A percentile compares a stretch with the other conserved stretches of the same genome.
Evolutionary conservation across 768 basidiomycete species (phyloP).

Genomic region (Leucocoprinus leucothites): DNA sequence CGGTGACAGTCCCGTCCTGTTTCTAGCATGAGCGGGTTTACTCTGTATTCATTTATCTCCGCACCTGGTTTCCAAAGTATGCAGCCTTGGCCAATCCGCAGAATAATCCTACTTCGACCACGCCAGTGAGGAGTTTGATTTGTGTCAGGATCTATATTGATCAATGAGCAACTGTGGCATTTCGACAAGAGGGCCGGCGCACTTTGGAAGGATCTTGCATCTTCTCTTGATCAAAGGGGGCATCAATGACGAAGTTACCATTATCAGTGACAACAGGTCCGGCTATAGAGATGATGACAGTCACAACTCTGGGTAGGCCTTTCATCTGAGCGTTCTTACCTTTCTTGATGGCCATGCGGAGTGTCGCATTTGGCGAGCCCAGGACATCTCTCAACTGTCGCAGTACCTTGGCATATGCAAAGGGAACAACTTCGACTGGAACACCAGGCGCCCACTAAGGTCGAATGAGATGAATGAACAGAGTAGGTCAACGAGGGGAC

Average conservation of each 20-base stretch:
- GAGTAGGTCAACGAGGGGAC: constrained; percentile 23
- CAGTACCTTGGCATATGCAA: constrained; percentile 89
- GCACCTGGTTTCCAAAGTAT: constrained; percentile 90
- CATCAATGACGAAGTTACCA: constrained; percentile 97
- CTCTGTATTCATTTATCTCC: constrained; percentile 13
- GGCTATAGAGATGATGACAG: constrained; percentile 38
- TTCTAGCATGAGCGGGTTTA: constrained; percentile 1
- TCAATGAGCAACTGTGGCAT: not conserved
- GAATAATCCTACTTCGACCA: constrained; percentile 99
- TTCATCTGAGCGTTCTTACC: constrained; percentile 24
- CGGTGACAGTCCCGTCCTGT: constrained; percentile 70
- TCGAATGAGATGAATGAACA: not conserved
- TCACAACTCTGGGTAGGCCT: constrained; percentile 1
- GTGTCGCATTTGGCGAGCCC: constrained; percentile 65
- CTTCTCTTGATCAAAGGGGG: constrained; percentile 72
- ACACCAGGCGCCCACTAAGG: constrained; percentile 81
- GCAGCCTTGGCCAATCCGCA: constrained; percentile 90
- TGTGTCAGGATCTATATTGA: constrained; percentile 59
- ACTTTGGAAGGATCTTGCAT: constrained; percentile 70
- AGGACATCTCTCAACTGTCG: constrained; percentile 59
- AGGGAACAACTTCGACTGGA: constrained; percentile 95
- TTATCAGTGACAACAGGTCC: constrained; percentile 98
- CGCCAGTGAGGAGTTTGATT: constrained; percentile 95
- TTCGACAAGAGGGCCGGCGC: constrained; percentile 11
- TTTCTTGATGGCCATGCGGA: constrained; percentile 92